phyloP scores from a whole-genome alignment of 306 rosid genomes.

The Cicer arietinum region DNA sequence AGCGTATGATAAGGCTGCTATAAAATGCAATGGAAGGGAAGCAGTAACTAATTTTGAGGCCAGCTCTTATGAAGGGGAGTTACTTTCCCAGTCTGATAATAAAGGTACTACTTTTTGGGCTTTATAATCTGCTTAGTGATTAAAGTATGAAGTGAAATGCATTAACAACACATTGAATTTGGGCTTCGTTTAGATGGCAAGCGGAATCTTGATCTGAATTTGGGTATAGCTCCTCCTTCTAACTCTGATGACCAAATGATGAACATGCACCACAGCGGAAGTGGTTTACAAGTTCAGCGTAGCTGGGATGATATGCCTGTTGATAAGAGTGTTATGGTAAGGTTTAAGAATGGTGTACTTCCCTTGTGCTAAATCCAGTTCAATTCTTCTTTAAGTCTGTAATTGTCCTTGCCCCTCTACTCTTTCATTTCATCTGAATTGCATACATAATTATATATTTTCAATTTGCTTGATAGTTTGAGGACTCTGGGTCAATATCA shows the following conservation, averaged over 20 bases:
- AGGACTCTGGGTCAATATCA: slow-evolving; percentile 60
- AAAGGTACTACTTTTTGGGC: slow-evolving; percentile 53
- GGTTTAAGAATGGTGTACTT: slow-evolving; percentile 2
- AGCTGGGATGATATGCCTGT: slow-evolving; percentile 54
- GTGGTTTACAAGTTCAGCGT: slow-evolving; percentile 51
- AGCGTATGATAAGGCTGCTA: slow-evolving; percentile 95
- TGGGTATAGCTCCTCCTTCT: slow-evolving; percentile 79
- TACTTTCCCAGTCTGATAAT: slow-evolving; percentile 56
- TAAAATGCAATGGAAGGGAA: slow-evolving; percentile 35
- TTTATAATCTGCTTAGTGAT: not conserved
- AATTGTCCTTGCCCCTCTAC: not conserved
- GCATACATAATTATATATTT: slow-evolving; percentile 2
- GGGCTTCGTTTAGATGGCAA: slow-evolving; percentile 51
- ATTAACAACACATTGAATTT: not conserved
- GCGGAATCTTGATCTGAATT: slow-evolving; percentile 78
- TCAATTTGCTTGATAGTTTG: slow-evolving; percentile 51
- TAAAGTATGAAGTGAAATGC: not conserved
- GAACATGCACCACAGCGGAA: slow-evolving; percentile 38
- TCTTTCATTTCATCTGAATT: slow-evolving; percentile 13
- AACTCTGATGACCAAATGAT: slow-evolving; percentile 51
- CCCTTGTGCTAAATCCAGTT: not conserved
- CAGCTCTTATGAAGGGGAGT: slow-evolving; percentile 62
- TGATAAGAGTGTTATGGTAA: slow-evolving; percentile 66
- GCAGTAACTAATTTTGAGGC: slow-evolving; percentile 90
- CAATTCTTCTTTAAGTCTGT: slow-evolving; percentile 4